Evolutionary conservation across 2,329 filamentous ascomycete species (phyloP).

Genomic region (Fusarium metavorans): DNA sequence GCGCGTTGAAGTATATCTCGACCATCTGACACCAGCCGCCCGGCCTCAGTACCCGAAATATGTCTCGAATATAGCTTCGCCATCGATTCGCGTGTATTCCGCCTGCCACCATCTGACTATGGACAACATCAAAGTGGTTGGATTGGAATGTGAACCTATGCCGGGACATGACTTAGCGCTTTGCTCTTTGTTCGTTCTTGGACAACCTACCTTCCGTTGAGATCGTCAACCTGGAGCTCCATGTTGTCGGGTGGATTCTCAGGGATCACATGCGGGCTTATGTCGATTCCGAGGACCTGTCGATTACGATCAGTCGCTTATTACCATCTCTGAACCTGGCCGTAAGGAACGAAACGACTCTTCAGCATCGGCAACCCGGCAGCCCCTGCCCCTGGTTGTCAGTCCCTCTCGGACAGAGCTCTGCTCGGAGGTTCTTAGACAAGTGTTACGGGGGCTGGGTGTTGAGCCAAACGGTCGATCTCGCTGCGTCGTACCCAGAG

Average conservation of each 20-base stretch:
- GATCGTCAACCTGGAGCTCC: constrained; percentile 78
- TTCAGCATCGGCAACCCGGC: background rate
- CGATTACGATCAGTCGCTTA: background rate
- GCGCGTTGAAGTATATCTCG: constrained; percentile 87
- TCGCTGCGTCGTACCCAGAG: background rate
- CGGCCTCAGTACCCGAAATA: constrained; percentile 76
- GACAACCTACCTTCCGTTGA: constrained; percentile 69
- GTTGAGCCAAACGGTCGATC: background rate
- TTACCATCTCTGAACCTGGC: background rate
- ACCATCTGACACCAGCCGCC: constrained; percentile 90
- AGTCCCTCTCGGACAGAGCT: background rate
- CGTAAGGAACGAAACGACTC: background rate
- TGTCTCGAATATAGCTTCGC: constrained; percentile 80
- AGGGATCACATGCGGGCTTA: constrained; percentile 77
- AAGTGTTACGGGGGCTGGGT: background rate
- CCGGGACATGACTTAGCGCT: constrained; percentile 7
- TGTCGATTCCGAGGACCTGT: constrained; percentile 78
- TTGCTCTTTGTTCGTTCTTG: background rate
- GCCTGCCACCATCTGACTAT: constrained; percentile 78
- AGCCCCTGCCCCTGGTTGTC: background rate
- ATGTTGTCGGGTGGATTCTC: constrained; percentile 74
- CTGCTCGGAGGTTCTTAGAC: background rate
- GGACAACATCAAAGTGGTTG: constrained; percentile 84
- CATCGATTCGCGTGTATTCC: constrained; percentile 81
- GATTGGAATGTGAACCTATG: constrained; percentile 73